Evolutionary conservation across 345 rosid species (phyloP).

Genomic region (Populus alba): DNA sequence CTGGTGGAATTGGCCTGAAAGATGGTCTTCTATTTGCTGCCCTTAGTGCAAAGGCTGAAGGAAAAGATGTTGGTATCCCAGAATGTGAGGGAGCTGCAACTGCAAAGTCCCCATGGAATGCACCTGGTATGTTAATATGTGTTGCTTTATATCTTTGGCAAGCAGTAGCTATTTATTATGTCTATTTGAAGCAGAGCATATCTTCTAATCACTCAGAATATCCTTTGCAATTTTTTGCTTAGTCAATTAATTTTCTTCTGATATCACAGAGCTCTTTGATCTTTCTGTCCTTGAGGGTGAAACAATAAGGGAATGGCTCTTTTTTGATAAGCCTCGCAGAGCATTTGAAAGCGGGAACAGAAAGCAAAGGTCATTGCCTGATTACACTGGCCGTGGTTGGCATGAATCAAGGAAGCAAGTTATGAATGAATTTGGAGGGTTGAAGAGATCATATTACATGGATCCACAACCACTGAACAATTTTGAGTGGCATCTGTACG

Average conservation of each 20-base stretch:
- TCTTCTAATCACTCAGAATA: background rate
- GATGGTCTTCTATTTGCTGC: constrained; percentile 90
- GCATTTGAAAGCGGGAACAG: constrained; percentile 97
- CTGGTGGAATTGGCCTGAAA: constrained; percentile 87
- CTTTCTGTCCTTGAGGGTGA: constrained; percentile 80
- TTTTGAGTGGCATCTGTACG: constrained; percentile 97
- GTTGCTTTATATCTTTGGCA: constrained; percentile 8
- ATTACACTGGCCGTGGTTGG: constrained; percentile 96
- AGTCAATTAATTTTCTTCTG: constrained; percentile 13
- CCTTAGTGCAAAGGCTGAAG: constrained; percentile 73
- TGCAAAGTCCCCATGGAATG: constrained; percentile 99
- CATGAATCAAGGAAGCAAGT: constrained; percentile 97
- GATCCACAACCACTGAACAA: constrained; percentile 93
- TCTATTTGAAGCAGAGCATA: background rate
- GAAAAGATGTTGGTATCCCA: constrained; percentile 89
- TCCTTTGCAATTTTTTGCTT: constrained; percentile 14
- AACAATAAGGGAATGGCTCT: constrained; percentile 97
- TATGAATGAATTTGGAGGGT: constrained; percentile 87
- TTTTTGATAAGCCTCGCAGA: constrained; percentile 93
- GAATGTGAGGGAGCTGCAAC: constrained; percentile 99
- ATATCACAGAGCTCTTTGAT: constrained; percentile 84
- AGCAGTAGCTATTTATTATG: background rate
- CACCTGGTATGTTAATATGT: constrained; percentile 61
- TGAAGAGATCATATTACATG: constrained; percentile 98
- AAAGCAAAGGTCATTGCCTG: constrained; percentile 98